phyloP scores from a whole-genome alignment of 495 filamentous ascomycete genomes.

The Neurospora sp. region DNA sequence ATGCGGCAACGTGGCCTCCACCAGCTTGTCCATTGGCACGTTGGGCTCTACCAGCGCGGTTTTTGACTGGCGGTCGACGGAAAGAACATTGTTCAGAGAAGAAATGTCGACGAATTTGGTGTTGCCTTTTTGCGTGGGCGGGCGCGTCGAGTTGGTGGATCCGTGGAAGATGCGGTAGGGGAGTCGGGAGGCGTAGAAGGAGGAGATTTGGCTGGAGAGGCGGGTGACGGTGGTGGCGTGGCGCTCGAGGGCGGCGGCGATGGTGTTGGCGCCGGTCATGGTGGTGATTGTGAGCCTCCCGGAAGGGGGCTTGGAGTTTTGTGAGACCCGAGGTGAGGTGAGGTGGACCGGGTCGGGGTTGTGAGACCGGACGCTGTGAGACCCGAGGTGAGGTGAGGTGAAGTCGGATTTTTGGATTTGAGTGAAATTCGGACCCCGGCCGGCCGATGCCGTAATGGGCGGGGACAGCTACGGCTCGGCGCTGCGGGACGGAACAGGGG shows the following conservation, averaged over 20 bases:
- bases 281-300: no score
- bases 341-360: background rate
- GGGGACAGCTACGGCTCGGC: background rate
- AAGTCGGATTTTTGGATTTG: background rate
- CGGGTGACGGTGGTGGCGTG: background rate
- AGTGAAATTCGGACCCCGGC: background rate
- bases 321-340: background rate
- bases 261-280: slow-evolving; percentile 24
- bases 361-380: background rate
- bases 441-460: background rate
- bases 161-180: slow-evolving; percentile 73
- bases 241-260: slow-evolving; percentile 49
- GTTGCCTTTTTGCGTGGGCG: slow-evolving; percentile 32
- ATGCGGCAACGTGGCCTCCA: slow-evolving; percentile 40
- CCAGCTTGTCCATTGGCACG: slow-evolving; percentile 54
- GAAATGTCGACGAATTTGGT: slow-evolving; percentile 32
- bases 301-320: no score
- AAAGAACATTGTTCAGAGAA: slow-evolving; percentile 24
- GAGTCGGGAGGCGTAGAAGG: background rate
- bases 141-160: slow-evolving; percentile 63
- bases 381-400: background rate
- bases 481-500: background rate
- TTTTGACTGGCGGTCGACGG: slow-evolving; percentile 27
- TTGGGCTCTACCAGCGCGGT: slow-evolving; percentile 52
- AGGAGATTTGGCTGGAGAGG: background rate